Evolutionary conservation across 2,329 filamentous ascomycete genomes (phyloP), one percentile per base, ranked within the genome.

Genomic region (Monosporascus sp.): DNA sequence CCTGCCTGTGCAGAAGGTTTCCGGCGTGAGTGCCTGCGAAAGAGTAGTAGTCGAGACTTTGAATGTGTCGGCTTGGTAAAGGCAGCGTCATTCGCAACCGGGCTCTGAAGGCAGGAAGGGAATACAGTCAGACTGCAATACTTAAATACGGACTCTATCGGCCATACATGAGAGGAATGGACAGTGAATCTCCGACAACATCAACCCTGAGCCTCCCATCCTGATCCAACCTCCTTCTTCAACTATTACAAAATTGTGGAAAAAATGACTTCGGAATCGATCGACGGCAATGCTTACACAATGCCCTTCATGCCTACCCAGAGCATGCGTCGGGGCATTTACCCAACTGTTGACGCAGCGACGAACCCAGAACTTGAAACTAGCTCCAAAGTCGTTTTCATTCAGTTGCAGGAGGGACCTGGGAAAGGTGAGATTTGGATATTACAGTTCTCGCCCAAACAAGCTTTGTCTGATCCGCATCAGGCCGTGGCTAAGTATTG

Each of bases 301-400:
- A 53, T 15, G 7, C 61, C 60, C 17, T 63, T 61, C 20, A 49
- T 53, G 43, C 48, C 61, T 37, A 67, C 64, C 6, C 57, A 62
- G 24, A 52, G 50, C 24, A 52, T 58, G 37, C 61, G 51, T 52
- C 60, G 64, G 20, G 55, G 65, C 31, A 57, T 63, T 3, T 66
- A 66, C 35, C 55, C 55, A 3, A 58, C 59, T 3, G 58, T 66
- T 9, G 49, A 56, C 20, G 59, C 63, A 17, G 50, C 27, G 3
- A 37, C 52, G 5, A 63, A 63, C 24, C 56, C 58, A 3, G 39
- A 37, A 5, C 60, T 55, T 55, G 57, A 8, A 51, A 58, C 24
- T 14, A 46, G 9, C 50, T 64, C 2, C 63, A 22, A 43, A 20
- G 39, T 22, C 8, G 38, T 43, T 20, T 3, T 22, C 14, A 5